phyloP scores from a whole-genome alignment of 805 yeast genomes.

The Naumovozyma baii region DNA sequence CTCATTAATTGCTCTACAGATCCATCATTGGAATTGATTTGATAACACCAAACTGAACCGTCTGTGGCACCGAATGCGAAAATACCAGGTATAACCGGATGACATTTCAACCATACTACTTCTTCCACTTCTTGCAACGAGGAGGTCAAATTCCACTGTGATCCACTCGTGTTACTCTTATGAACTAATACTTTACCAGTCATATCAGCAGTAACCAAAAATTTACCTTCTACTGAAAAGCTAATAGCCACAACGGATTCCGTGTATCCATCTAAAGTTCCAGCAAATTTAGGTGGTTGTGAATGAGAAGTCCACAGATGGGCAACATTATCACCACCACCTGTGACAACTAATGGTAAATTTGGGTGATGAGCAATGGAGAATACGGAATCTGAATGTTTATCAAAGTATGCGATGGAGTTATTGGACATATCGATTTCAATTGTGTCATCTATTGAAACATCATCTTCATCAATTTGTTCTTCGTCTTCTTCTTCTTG shows the following conservation, averaged over 20 bases:
- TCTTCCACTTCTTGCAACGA: constrained; percentile 84
- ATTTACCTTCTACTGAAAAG: constrained; percentile 75
- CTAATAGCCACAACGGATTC: constrained; percentile 83
- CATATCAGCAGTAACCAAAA: constrained; percentile 88
- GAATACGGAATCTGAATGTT: constrained; percentile 81
- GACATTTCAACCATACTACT: constrained; percentile 71
- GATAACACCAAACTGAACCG: constrained; percentile 92
- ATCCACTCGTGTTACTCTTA: constrained; percentile 65
- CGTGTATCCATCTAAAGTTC: constrained; percentile 67
- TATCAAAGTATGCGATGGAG: constrained; percentile 81
- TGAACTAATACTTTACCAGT: constrained; percentile 73
- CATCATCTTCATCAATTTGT: constrained; percentile 24
- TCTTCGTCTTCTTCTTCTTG: constrained; percentile 33
- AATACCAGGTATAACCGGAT: constrained; percentile 59
- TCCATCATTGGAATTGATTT: constrained; percentile 43
- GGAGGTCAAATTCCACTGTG: constrained; percentile 65
- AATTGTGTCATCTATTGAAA: constrained; percentile 32
- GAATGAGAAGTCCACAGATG: constrained; percentile 89
- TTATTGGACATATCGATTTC: constrained; percentile 86
- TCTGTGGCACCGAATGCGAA: constrained; percentile 90
- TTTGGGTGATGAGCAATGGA: constrained; percentile 75
- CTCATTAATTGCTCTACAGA: constrained; percentile 61
- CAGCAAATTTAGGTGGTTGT: constrained; percentile 71
- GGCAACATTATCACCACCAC: constrained; percentile 90
- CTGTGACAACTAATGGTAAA: constrained; percentile 78